Evolutionary conservation across 192 early-diverging fungal genomes (phyloP).

Genomic region (Dissophora ornata): DNA sequence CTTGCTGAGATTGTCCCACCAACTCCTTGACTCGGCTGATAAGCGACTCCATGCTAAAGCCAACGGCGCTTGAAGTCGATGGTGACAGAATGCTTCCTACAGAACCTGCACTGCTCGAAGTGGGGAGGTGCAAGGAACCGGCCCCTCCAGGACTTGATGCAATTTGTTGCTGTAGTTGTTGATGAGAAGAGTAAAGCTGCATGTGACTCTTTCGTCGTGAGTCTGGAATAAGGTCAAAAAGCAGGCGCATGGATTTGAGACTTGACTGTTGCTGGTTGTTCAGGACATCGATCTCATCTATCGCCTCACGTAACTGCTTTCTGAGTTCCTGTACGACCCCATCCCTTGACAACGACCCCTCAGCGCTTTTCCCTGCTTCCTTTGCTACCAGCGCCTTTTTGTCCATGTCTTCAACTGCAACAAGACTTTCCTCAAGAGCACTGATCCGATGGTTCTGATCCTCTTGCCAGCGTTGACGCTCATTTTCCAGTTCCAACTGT

Average conservation of each 20-base stretch:
- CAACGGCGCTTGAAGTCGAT: slow-evolving; percentile 2
- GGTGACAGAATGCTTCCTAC: slow-evolving; percentile 5
- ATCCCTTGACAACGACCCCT: not conserved
- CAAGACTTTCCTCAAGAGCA: slow-evolving; percentile 41
- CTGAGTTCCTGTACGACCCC: slow-evolving; percentile 8
- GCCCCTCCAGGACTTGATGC: not conserved
- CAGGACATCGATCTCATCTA: slow-evolving; percentile 38
- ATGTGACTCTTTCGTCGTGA: slow-evolving; percentile 32
- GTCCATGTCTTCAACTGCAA: slow-evolving; percentile 39
- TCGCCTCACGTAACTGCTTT: slow-evolving; percentile 40
- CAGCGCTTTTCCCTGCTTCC: not conserved
- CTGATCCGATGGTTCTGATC: slow-evolving; percentile 41
- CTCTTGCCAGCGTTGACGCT: slow-evolving; percentile 43
- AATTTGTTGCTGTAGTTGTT: slow-evolving; percentile 25
- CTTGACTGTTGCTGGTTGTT: slow-evolving; percentile 39
- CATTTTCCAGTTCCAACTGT: slow-evolving; percentile 44
- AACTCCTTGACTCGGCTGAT: slow-evolving; percentile 34
- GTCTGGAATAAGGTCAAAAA: slow-evolving; percentile 44
- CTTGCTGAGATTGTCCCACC: slow-evolving; percentile 14
- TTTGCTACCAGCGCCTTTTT: not conserved
- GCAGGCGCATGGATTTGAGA: slow-evolving; percentile 39
- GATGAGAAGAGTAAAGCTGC: slow-evolving; percentile 22
- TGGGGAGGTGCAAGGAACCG: too few species aligned
- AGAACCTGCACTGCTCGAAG: slow-evolving; percentile 3
- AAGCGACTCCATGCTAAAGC: slow-evolving; percentile 48